These are phyloP conservation scores for Paramecium sonneborni DNA, from an alignment of 73 alveolate species.

Conservation along the genomic window DNA sequence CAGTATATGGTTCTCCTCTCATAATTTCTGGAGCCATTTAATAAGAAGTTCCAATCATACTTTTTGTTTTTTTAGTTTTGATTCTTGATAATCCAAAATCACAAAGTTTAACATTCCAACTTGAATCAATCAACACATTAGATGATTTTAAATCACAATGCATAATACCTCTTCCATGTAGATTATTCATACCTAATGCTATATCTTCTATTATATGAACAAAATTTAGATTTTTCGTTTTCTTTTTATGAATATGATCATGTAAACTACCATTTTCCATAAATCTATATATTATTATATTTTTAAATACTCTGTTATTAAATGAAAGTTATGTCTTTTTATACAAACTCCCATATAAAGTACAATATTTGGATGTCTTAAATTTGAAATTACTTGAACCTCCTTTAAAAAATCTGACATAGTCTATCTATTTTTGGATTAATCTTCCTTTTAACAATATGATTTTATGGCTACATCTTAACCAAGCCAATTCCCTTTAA, in stretches of 20 bases:
- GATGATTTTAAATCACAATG: conserved; percentile 94
- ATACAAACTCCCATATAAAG: conserved; percentile 89
- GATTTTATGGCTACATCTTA: conserved; percentile 85
- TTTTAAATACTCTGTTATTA: conserved; percentile 96
- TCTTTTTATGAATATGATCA: conserved; percentile 76
- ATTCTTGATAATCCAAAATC: conserved; percentile 91
- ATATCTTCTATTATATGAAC: conserved; percentile 88
- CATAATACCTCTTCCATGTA: conserved; percentile 86
- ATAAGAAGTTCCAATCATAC: conserved; percentile 74
- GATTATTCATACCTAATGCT: conserved; percentile 85
- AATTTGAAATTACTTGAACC: conserved; percentile 83
- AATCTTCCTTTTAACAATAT: conserved; percentile 70
- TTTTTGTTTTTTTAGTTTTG: conserved; percentile 52
- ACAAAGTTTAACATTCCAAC: conserved; percentile 89
- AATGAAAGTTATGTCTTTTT: conserved; percentile 78
- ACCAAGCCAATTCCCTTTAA: conserved; percentile 86
- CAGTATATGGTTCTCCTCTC: conserved; percentile 77
- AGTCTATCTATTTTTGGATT: conserved; percentile 61
- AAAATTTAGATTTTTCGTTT: conserved; percentile 60
- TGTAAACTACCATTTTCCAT: conserved; percentile 70
- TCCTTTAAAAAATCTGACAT: conserved; percentile 87
- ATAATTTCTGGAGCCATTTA: conserved; percentile 94
- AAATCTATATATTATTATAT: no score
- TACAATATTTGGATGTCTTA: conserved; percentile 94
- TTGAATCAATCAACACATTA: conserved; percentile 85